Evolutionary conservation across 169 alveolate species (phyloP), one percentile per base, ranked within the genome.

Genomic region (Cryptosporidium sp.): DNA sequence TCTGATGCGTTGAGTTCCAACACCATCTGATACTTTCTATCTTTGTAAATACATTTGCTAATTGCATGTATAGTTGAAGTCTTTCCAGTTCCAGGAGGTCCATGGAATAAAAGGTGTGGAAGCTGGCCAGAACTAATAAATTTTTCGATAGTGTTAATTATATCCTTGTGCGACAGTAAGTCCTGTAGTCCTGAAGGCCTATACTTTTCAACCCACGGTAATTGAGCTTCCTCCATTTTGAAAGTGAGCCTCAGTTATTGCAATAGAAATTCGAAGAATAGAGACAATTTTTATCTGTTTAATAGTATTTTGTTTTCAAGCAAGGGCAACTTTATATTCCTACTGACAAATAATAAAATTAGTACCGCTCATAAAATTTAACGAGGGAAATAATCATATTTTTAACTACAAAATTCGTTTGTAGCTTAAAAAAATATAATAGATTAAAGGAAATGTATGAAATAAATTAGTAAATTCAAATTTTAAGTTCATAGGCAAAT

Each of bases 61-160:
- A 97, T 92, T 21, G 99, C 99, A 85, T 96, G 86, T 4, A 97
- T 97, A 18, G 98, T 96, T 21, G 98, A 95, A 2, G 99, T 97
- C 89, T 97, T 97, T 14, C 99, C 99, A 33, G 98, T 95, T 21
- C 98, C 96, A 12, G 99, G 99, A 23, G 99, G 99, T 0, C 99
- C 99, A 69, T 96, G 98, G 62, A 98, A 93, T 37, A 98, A 95
- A 58, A 97, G 91, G 91, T 97, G 98, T 0, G 99, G 99, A 61
- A 98, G 93, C 75, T 96, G 98, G n/a, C 99, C 99, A 69, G 95
- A 92, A 73, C 95, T 94, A 16, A 97, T 95, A 58, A 98, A 97
- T 31, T 95, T 94, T 94, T 94, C 94, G 62, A 98, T 93, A 60
- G 98, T 96, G 42, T 95, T 94, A 71, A 98, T 95, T 65, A 98